Evolutionary conservation across 768 basidiomycete genomes (phyloP).

Genomic region (Sarcomyxa edulis): DNA sequence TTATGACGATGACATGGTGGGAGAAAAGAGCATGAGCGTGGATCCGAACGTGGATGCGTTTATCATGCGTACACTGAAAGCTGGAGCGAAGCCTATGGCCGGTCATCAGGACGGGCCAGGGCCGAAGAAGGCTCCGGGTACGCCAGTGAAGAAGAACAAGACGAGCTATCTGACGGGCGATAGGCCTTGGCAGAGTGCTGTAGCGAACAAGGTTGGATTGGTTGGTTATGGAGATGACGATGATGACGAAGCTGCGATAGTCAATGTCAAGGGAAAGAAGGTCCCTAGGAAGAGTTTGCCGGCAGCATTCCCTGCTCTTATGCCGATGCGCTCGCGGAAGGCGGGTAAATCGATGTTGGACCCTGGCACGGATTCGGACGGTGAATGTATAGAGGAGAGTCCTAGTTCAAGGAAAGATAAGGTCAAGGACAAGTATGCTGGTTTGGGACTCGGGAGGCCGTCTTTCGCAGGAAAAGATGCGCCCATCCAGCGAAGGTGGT

Average conservation of each 20-base stretch:
- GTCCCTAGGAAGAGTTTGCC: constrained; percentile 70
- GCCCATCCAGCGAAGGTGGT: constrained; percentile 45
- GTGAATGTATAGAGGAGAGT: constrained; percentile 64
- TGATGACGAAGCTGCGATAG: constrained; percentile 20
- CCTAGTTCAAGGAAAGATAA: constrained; percentile 41
- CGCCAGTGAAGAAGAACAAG: constrained; percentile 75
- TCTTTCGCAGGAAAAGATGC: constrained; percentile 21
- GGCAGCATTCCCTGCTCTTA: constrained; percentile 55
- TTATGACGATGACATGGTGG: constrained; percentile 29
- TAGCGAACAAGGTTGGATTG: constrained; percentile 60
- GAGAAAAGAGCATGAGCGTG: constrained; percentile 19
- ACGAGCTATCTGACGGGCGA: constrained; percentile 50
- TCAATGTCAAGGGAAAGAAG: constrained; percentile 26
- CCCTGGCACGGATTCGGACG: constrained; percentile 44
- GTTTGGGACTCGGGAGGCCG: constrained; percentile 64
- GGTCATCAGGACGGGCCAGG: constrained; percentile 16
- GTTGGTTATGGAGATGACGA: constrained; percentile 36
- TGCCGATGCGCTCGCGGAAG: constrained; percentile 17
- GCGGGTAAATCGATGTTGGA: constrained; percentile 19
- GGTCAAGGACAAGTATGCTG: constrained; percentile 49
- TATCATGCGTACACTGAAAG: constrained; percentile 63
- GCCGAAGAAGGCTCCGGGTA: constrained; percentile 67
- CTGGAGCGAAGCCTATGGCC: constrained; percentile 38
- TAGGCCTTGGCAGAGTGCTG: constrained; percentile 79
- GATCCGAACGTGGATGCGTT: constrained; percentile 64